A percentile compares a stretch with the other conserved stretches of the same genome.
phyloP scores from a whole-genome alignment of 768 basidiomycete genomes.

The Tremella yokohamensis region DNA sequence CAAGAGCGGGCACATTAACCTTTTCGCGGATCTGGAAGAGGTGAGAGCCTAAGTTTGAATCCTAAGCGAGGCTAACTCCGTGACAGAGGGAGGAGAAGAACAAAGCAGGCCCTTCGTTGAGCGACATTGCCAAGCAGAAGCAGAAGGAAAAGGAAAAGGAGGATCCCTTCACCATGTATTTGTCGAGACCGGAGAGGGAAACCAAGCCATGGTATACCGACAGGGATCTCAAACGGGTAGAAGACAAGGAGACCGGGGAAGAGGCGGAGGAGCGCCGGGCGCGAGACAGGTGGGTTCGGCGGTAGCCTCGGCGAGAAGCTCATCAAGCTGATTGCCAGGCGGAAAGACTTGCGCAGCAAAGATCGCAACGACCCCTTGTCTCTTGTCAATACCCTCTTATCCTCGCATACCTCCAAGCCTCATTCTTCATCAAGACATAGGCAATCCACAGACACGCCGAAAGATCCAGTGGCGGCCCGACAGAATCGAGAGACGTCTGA shows the following conservation, averaged over 20 bases:
- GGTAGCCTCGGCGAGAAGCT: not conserved
- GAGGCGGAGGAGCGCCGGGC: conserved; percentile 42
- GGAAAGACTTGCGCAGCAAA: conserved; percentile 45
- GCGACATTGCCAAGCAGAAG: conserved; percentile 28
- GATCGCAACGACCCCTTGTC: conserved; percentile 45
- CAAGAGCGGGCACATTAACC: conserved; percentile 47
- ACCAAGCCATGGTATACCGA: conserved; percentile 52
- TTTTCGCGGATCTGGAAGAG: conserved; percentile 51
- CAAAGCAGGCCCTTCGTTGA: conserved; percentile 11
- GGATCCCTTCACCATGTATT: conserved; percentile 51
- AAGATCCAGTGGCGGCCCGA: conserved; percentile 25
- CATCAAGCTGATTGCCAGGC: conserved; percentile 17
- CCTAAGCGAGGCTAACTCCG: not conserved
- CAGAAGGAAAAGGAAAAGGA: conserved; percentile 44
- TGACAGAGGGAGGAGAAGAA: not conserved
- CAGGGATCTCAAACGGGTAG: conserved; percentile 38
- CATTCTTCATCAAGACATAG: not conserved
- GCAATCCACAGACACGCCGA: not conserved
- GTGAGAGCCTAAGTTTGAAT: conserved; percentile 22
- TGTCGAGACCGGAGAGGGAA: conserved; percentile 47
- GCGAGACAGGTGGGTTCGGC: conserved; percentile 22
- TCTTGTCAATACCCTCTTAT: conserved; percentile 34
- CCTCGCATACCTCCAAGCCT: conserved; percentile 5
- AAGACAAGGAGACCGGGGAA: conserved; percentile 47
- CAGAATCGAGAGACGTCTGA: conserved; percentile 33